Conservation (phyloP, 768 basidiomycete species). For the Chalciporus piperatus region DNA sequence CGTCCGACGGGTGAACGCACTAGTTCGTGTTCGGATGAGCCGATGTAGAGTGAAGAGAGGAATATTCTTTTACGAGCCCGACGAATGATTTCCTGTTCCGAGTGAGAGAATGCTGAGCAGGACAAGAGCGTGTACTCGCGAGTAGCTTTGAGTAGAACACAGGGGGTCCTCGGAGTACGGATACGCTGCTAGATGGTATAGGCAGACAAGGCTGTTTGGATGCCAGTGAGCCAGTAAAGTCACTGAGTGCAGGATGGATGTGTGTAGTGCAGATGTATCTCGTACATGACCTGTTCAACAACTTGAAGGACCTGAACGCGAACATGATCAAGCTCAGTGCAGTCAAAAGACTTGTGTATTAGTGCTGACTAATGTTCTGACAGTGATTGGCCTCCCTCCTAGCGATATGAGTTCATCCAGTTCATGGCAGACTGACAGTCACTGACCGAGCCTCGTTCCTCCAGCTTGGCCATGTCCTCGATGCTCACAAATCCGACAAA, state of each 20-base stretch:
- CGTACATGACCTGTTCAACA: conserved; percentile 10
- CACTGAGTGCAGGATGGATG: conserved; percentile 36
- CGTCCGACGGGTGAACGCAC: conserved; percentile 43
- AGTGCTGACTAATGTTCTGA: not conserved
- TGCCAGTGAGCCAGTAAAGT: conserved; percentile 36
- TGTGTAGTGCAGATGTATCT: conserved; percentile 27
- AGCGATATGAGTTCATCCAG: too few species aligned
- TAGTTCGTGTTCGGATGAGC: conserved; percentile 72
- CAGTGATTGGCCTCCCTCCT: too few species aligned
- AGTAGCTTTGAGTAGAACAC: conserved; percentile 56
- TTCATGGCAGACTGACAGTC: too few species aligned
- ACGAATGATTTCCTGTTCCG: conserved; percentile 64
- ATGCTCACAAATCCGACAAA: not conserved
- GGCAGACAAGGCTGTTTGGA: conserved; percentile 48
- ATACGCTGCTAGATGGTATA: conserved; percentile 45
- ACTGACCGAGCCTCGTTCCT: too few species aligned
- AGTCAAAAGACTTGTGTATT: conserved; percentile 26
- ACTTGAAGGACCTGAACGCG: not conserved
- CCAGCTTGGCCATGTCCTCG: not conserved
- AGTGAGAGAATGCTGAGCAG: not conserved
- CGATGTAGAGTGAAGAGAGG: conserved; percentile 88
- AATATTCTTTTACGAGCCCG: conserved; percentile 80
- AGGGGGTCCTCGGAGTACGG: conserved; percentile 53
- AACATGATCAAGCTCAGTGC: too few species aligned
- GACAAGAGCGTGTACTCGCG: conserved; percentile 36